Evolutionary conservation across 805 yeast species (phyloP).

Genomic region (Metschnikowia colocasiae): DNA sequence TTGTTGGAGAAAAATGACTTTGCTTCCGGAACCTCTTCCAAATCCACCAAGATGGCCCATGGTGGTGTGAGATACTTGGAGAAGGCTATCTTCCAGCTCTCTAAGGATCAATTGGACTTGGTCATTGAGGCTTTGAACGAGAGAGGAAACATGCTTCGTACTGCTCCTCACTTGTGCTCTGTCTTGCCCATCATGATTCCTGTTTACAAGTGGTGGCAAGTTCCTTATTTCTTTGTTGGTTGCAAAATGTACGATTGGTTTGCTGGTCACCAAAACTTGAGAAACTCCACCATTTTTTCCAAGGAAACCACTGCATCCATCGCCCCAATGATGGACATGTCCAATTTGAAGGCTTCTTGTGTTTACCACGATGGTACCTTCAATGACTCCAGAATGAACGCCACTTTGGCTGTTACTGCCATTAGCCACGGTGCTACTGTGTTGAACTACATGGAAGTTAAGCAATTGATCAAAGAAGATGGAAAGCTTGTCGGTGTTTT

Average conservation of each 20-base stretch:
- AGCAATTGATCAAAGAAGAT: constrained; percentile 64
- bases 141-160: constrained; percentile 77
- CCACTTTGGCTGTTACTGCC: constrained; percentile 83
- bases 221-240: constrained; percentile 90
- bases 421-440: constrained; percentile 84
- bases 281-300: constrained; percentile 69
- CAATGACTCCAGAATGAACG: constrained; percentile 88
- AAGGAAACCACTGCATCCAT: constrained; percentile 62
- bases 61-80: constrained; percentile 96
- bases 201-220: constrained; percentile 94
- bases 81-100: constrained; percentile 88
- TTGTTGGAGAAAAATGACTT: constrained; percentile 84
- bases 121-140: constrained; percentile 88
- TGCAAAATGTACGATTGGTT: constrained; percentile 88
- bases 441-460: constrained; percentile 80
- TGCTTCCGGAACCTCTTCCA: constrained; percentile 89
- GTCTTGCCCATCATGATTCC: constrained; percentile 93
- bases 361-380: constrained; percentile 95
- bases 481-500: constrained; percentile 70
- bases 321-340: constrained; percentile 82
- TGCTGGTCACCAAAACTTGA: constrained; percentile 85
- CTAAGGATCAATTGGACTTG: constrained; percentile 82
- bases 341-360: constrained; percentile 79
- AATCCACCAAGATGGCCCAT: constrained; percentile 94
- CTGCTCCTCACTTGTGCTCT: constrained; percentile 87